A percentile compares a stretch with the other conserved stretches of the same genome.
These are phyloP conservation scores for Cladosporium sp. DNA, from an alignment of 2,329 filamentous ascomycete species.

Conservation along the genomic window DNA sequence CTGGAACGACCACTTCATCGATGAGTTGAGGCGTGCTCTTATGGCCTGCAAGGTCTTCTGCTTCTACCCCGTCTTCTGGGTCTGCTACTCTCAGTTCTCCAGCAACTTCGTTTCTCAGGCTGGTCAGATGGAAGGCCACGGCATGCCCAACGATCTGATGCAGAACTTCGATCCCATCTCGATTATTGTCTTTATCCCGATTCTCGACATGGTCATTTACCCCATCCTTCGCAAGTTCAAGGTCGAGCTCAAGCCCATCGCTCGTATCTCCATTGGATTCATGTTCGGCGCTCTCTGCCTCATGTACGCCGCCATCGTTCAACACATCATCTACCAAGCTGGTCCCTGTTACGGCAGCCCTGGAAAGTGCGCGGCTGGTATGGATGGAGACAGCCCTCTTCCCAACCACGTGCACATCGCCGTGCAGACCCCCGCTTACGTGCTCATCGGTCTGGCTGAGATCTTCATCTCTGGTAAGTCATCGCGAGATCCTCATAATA, in stretches of 20 bases:
- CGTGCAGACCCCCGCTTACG: conserved; percentile 49
- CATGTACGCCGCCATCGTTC: conserved; percentile 58
- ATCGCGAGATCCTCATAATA: not conserved
- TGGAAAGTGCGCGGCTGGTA: conserved; percentile 40
- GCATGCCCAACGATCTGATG: conserved; percentile 53
- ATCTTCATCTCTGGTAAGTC: conserved; percentile 42
- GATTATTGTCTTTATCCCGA: conserved; percentile 50
- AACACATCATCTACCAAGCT: conserved; percentile 57
- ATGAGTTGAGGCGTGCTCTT: conserved; percentile 68
- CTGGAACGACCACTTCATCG: conserved; percentile 72
- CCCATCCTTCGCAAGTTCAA: conserved; percentile 46
- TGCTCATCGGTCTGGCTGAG: conserved; percentile 49
- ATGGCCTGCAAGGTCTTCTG: conserved; percentile 69
- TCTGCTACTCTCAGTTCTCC: conserved; percentile 42
- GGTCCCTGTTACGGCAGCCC: conserved; percentile 53
- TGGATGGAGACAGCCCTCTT: conserved; percentile 34
- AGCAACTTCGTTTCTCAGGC: conserved; percentile 54
- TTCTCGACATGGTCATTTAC: conserved; percentile 50
- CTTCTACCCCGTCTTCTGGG: conserved; percentile 52
- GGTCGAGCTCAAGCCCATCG: conserved; percentile 53
- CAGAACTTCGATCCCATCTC: conserved; percentile 50
- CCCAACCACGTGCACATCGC: conserved; percentile 50
- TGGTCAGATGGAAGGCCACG: conserved; percentile 49
- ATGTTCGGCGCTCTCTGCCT: conserved; percentile 56
- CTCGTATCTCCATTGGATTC: conserved; percentile 56